Percentiles rank a stretch among this genome's conserved stretches.
Conservation (phyloP, 2,329 filamentous ascomycete genomes). For the Pseudogymnoascus destructans region DNA sequence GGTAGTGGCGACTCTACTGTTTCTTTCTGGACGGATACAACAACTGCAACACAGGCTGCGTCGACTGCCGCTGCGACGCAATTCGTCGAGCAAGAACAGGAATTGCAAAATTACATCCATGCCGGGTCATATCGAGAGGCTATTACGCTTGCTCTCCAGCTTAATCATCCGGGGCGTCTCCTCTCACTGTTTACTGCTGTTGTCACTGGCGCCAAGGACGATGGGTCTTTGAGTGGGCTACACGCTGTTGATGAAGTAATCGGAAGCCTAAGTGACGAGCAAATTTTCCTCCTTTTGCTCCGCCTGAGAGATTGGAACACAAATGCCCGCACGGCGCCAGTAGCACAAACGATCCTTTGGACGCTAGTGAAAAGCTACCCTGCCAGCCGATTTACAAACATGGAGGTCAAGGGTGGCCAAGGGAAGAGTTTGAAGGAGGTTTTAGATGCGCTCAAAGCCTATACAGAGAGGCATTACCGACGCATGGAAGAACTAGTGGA, state of each 20-base stretch:
- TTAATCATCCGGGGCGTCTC: constrained; percentile 85
- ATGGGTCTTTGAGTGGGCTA: constrained; percentile 49
- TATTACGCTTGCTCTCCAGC: constrained; percentile 78
- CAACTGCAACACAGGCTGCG: constrained; percentile 61
- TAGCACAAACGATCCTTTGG: constrained; percentile 76
- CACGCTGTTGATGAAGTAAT: constrained; percentile 73
- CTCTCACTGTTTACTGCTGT: constrained; percentile 75
- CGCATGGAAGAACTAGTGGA: constrained; percentile 81
- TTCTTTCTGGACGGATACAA: constrained; percentile 93
- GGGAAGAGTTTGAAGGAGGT: constrained; percentile 67
- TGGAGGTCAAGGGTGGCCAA: constrained; percentile 46
- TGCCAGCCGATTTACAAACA: constrained; percentile 57
- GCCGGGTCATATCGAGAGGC: constrained; percentile 82
- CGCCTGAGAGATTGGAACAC: constrained; percentile 94
- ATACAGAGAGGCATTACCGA: constrained; percentile 87
- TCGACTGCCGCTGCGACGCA: constrained; percentile 61
- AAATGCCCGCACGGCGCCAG: constrained; percentile 71
- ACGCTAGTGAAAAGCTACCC: constrained; percentile 71
- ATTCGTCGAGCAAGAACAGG: constrained; percentile 86
- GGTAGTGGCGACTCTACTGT: constrained; percentile 86
- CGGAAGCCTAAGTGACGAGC: constrained; percentile 64
- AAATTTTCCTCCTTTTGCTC: constrained; percentile 70
- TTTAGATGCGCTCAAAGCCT: constrained; percentile 71
- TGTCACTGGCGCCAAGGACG: constrained; percentile 46
- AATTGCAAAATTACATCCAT: constrained; percentile 84